These are phyloP conservation scores for Termitomyces sp. DNA, from an alignment of 768 basidiomycete genomes.

Conservation along the genomic window DNA sequence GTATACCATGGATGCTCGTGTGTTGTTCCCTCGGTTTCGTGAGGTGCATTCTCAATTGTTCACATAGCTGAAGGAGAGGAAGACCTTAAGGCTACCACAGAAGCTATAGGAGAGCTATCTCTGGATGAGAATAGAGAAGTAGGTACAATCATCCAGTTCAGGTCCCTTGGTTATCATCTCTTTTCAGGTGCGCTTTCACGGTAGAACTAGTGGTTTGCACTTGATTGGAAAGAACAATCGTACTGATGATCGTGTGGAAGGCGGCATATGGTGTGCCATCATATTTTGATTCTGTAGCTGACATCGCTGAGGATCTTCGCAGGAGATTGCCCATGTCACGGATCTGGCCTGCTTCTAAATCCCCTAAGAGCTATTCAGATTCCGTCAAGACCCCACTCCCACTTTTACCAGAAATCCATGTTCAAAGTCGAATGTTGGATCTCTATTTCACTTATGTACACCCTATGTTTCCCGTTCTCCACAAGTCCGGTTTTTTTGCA, in stretches of 20 bases:
- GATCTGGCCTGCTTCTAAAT: slow-evolving; percentile 61
- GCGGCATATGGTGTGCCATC: slow-evolving; percentile 54
- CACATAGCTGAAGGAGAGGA: slow-evolving; percentile 26
- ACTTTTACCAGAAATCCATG: slow-evolving; percentile 51
- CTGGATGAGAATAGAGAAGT: slow-evolving; percentile 76
- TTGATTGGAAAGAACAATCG: slow-evolving; percentile 63
- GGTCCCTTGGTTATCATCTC: slow-evolving; percentile 1
- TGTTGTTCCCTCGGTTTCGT: neutral
- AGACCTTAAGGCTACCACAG: slow-evolving; percentile 37
- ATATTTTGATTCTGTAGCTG: slow-evolving; percentile 6
- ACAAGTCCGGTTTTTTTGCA: slow-evolving; percentile 61
- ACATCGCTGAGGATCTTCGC: slow-evolving; percentile 2
- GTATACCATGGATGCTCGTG: slow-evolving; percentile 47
- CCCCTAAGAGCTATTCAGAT: slow-evolving; percentile 35
- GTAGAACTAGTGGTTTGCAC: slow-evolving; percentile 70
- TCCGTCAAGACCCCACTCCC: slow-evolving; percentile 33
- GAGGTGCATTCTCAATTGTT: neutral
- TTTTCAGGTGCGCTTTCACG: slow-evolving; percentile 76
- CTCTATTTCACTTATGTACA: slow-evolving; percentile 84
- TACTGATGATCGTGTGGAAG: slow-evolving; percentile 61
- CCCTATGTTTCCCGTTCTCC: slow-evolving; percentile 77
- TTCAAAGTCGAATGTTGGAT: slow-evolving; percentile 64
- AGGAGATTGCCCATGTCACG: slow-evolving; percentile 73
- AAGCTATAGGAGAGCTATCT: slow-evolving; percentile 65
- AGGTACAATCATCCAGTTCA: neutral